phyloP scores from a whole-genome alignment of 371 early-diverging fungal species.

The Conidiobolus coronatus region DNA sequence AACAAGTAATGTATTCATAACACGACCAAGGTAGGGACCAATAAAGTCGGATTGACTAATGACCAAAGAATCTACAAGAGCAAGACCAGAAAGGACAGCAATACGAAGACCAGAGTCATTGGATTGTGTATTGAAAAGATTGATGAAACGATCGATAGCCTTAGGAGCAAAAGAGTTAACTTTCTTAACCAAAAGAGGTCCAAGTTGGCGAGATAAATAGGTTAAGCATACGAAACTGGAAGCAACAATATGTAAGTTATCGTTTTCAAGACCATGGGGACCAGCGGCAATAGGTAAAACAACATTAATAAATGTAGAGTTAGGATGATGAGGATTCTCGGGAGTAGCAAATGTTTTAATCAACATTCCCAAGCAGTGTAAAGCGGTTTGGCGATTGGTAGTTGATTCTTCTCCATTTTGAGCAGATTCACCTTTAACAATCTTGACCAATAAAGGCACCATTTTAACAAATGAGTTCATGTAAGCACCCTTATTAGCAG shows the following conservation, averaged over 20 bases:
- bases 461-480: constrained; percentile 18
- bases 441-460: constrained; percentile 16
- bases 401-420: constrained; percentile 19
- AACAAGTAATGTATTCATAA: not conserved
- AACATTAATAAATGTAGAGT: constrained; percentile 31
- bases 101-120: constrained; percentile 1
- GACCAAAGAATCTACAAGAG: not conserved
- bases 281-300: constrained; percentile 33
- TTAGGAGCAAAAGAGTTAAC: too few relatives aligned
- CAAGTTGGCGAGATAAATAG: constrained; percentile 45
- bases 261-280: constrained; percentile 18
- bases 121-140: constrained; percentile 7
- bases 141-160: too few relatives aligned
- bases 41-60: not conserved
- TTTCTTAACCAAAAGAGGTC: constrained; percentile 44
- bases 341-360: constrained; percentile 29
- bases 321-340: constrained; percentile 8
- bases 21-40: not conserved
- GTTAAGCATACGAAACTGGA: constrained; percentile 51
- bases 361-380: constrained; percentile 53
- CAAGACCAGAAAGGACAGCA: not conserved
- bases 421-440: constrained; percentile 17
- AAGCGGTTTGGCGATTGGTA: constrained; percentile 54
- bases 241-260: constrained; percentile 33
- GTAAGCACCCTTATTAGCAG: constrained; percentile 13